Evolutionary conservation across 2,329 filamentous ascomycete species (phyloP).

Genomic region (Gaeumannomyces tritici): DNA sequence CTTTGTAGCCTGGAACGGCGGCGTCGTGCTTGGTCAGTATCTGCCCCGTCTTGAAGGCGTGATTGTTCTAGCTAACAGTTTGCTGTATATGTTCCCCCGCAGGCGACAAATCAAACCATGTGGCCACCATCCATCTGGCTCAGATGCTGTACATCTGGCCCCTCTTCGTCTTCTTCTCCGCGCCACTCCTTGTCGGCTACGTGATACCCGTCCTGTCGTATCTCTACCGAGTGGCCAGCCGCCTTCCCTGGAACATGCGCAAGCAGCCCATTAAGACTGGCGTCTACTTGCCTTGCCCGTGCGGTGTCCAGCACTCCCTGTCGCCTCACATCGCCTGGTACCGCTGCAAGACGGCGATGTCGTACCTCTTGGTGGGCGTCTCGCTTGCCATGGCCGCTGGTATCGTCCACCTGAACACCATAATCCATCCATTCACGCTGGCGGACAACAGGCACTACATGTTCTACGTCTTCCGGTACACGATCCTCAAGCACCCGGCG

Average conservation of each 20-base stretch:
- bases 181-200: constrained; percentile 58
- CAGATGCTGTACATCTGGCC: constrained; percentile 97
- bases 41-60: constrained; percentile 8
- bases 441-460: constrained; percentile 96
- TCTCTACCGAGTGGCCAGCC: neutral
- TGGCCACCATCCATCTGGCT: constrained; percentile 77
- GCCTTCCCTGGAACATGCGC: neutral
- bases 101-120: constrained; percentile 92
- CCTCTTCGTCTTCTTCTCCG: constrained; percentile 81
- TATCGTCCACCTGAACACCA: constrained; percentile 73
- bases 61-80: neutral
- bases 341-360: neutral
- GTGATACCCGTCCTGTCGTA: constrained; percentile 25
- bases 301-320: neutral
- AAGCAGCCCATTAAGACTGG: neutral
- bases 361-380: neutral
- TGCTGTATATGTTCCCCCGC: neutral
- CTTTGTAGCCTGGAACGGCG: constrained; percentile 81
- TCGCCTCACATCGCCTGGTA: neutral
- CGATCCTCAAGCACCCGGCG: constrained; percentile 55
- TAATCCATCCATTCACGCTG: constrained; percentile 89
- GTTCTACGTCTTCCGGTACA: constrained; percentile 89
- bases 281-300: neutral
- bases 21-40: constrained; percentile 75
- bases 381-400: constrained; percentile 4